Evolutionary conservation across 2,329 filamentous ascomycete genomes (phyloP), one percentile per base, ranked within the genome.

Genomic region (Sporothrix pallida): DNA sequence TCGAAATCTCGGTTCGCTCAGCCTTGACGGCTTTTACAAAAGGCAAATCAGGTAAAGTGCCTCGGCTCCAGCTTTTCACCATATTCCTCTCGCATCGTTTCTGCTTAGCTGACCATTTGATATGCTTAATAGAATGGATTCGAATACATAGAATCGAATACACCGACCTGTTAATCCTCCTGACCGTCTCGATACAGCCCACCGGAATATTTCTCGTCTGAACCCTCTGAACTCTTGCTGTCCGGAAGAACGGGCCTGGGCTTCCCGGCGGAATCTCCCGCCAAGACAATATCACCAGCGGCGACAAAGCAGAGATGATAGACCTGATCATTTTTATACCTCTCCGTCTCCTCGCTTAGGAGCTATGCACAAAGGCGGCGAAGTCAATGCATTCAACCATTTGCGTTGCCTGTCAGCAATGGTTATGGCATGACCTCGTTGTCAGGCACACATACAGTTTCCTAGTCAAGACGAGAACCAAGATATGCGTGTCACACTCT

Each of bases 191-290:
- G 8, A 31, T 68, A 52, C 46, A 68, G 65, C 65, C 46, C 65
- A n/a, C 48, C 15, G 46, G 46, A 52, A 26, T 3, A 10, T 68
- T 37, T 9, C 15, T 52, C 23, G 65, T 52, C 65, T 68, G 44
- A 68, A 37, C 65, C n/a, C 26, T 52, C 37, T 37, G 31, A 37
- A 7, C 31, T 37, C 31, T 37, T 37, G 31, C 17, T 52, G 65
- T 6, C 56, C 70, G 56, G 54, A 48, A 37, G 54, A 44, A 50
- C 52, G 56, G 69, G 50, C 68, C 68, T 58, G 26, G 26, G 26
- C 17, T 46, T 54, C 67, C 67, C 44, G 15, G 48, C 15, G 26
- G 26, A 70, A 17, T 44, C 2, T 56, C 13, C 67, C 31, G 50
- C 31, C 67, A 70, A 20, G 26, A 44, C 1, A 31, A 31, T 8